Percentiles rank a stretch among this genome's conserved stretches.
These are phyloP conservation scores for Serendipita indica DNA, from an alignment of 768 basidiomycete species.

Conservation along the genomic window DNA sequence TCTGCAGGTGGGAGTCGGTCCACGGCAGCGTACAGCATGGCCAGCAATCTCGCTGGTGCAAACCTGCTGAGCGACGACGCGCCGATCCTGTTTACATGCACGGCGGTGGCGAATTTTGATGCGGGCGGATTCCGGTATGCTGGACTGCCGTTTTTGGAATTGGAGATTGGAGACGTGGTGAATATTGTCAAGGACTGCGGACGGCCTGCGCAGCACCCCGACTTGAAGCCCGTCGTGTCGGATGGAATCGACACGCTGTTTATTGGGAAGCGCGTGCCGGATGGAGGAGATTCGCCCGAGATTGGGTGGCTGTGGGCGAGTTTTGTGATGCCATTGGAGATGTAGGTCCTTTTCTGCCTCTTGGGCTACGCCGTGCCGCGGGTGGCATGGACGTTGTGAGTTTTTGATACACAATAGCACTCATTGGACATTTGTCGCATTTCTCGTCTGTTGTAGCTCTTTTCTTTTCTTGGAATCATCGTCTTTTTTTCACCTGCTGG, in stretches of 20 bases:
- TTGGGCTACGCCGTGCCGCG: too few relatives aligned
- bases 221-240: not conserved
- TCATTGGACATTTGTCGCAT: too few relatives aligned
- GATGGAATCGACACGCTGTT: conserved; percentile 6
- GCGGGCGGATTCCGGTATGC: not conserved
- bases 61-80: conserved; percentile 1
- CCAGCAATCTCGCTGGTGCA: not conserved
- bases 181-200: conserved; percentile 9
- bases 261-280: not conserved
- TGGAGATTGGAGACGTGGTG: conserved; percentile 5
- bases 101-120: not conserved
- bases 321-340: not conserved
- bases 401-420: too few relatives aligned
- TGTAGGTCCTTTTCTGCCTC: too few relatives aligned
- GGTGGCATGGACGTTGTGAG: too few relatives aligned
- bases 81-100: conserved; percentile 5
- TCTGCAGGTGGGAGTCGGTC: too few relatives aligned
- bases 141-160: not conserved
- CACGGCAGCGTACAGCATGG: too few relatives aligned
- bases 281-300: not conserved
- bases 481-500: too few relatives aligned
- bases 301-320: conserved; percentile 6
- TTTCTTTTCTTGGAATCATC: too few relatives aligned
- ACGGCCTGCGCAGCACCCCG: not conserved
- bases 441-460: too few relatives aligned